Evolutionary conservation across 163 green algal species (phyloP), one percentile per base, ranked within the genome.

Genomic region (Scenedesmus sp.): DNA sequence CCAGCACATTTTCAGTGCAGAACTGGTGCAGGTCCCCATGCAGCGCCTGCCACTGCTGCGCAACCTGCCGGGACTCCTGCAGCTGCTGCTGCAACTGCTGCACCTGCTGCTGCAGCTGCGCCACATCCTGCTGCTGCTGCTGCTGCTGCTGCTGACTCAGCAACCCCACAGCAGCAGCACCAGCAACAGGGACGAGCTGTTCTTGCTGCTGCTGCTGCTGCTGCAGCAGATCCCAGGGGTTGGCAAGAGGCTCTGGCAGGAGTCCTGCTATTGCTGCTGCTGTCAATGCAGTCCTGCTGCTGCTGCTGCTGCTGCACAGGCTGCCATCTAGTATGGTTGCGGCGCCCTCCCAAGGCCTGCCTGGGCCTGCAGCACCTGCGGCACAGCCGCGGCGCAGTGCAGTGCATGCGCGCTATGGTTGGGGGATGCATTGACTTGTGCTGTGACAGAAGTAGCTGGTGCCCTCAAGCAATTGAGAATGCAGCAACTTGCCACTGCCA

Each of bases 11-110:
- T 1, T 91, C 87, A 72, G 87, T 87, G 46, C 76, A 87, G 37
- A 87, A 91, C 87, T 80, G 53, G 43, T 91, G 87, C 61, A 92
- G 49, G 81, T 92, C 61, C 2, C 33, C 81, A 73, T 92, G 88
- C 88, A 92, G 68, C 35, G 59, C 33, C 79, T 89, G 81, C 88
- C 88, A 92, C 59, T 84, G 81, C 80, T 86, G 20, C 2, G 88
- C 88, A 61, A 89, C 81, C 70, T 76, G 42, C 30, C n/a, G 33
- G 3, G 81, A 42, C 44, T 89, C 86, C 16, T 44, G 22, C 70
- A 93, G 81, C 86, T 91, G 68, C 78, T 86, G 44, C 49, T 90
- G 51, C 49, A 93, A 35, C 86, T 88, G 76, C 68, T 49, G 20
- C n/a, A 87, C 86, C n/a, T 37, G 18, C 51, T 81, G 72, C 86